These are phyloP conservation scores for Magnolia changhungtana DNA, from an alignment of 164 flowering plant species.

Conservation along the genomic window DNA sequence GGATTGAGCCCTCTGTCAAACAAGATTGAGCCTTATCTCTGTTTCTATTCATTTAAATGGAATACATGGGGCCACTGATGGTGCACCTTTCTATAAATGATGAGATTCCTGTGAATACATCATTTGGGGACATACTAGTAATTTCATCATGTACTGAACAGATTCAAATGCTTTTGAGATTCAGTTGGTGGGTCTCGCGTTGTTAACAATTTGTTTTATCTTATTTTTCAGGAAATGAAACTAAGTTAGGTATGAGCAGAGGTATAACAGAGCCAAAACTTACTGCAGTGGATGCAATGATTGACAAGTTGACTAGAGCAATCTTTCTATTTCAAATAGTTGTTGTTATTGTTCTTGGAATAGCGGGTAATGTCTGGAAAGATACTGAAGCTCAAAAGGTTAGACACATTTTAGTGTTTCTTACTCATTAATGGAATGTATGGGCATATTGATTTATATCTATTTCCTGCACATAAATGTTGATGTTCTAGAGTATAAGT, in stretches of 20 bases:
- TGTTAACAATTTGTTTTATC: background rate
- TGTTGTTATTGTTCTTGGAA: constrained; percentile 88
- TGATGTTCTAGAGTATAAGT: no score
- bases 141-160: background rate
- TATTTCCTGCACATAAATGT: no score
- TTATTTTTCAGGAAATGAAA: constrained; percentile 73
- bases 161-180: background rate
- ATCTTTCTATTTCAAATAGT: constrained; percentile 95
- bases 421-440: background rate
- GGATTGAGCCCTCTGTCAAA: no score
- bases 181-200: background rate
- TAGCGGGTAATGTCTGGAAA: constrained; percentile 98
- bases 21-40: no score
- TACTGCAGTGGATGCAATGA: constrained; percentile 95
- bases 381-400: constrained; percentile 97
- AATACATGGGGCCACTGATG: no score
- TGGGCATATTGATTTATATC: no score
- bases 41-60: no score
- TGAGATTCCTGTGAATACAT: no score
- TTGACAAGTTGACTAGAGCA: constrained; percentile 98
- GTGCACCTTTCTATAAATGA: no score
- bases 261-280: constrained; percentile 96
- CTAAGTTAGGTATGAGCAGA: constrained; percentile 96
- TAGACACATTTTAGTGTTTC: constrained; percentile 13
- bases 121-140: no score